These are phyloP conservation scores for Friedmanniomyces simplex DNA, from an alignment of 495 filamentous ascomycete species.

Conservation along the genomic window DNA sequence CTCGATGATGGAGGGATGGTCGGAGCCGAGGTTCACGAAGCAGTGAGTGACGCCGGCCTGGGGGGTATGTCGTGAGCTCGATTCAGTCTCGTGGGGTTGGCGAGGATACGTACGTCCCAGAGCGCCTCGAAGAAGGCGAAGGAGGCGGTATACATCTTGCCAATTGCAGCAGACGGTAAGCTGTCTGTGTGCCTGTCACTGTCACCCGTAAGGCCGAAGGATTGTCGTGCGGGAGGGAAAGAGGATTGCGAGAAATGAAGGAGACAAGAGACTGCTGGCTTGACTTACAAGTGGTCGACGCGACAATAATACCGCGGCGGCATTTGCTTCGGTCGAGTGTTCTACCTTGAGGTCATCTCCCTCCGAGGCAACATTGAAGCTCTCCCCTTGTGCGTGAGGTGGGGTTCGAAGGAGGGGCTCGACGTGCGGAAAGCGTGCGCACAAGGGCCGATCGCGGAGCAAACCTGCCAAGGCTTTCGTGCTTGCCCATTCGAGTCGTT, in stretches of 20 bases:
- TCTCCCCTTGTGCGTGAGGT: neutral
- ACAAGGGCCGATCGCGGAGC: no score
- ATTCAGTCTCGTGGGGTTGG: no score
- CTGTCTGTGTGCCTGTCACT: slow-evolving; percentile 42
- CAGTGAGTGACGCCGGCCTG: slow-evolving; percentile 78
- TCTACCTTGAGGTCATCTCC: neutral
- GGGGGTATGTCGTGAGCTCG: neutral
- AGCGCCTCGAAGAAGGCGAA: slow-evolving; percentile 93
- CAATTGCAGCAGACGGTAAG: no score
- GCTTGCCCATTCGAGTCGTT: no score
- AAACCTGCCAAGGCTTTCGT: no score
- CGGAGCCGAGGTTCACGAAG: slow-evolving; percentile 93
- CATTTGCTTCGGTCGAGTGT: no score
- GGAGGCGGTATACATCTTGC: slow-evolving; percentile 51
- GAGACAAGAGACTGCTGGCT: no score
- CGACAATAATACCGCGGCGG: neutral
- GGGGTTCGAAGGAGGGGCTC: no score
- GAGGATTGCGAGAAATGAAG: neutral
- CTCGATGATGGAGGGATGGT: slow-evolving; percentile 87
- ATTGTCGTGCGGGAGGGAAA: neutral
- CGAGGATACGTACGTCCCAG: slow-evolving; percentile 47
- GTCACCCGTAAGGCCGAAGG: neutral
- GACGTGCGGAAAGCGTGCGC: no score
- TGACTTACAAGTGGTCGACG: neutral
- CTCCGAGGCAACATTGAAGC: no score